Conservation (phyloP, 2,329 filamentous ascomycete genomes). For the Podosphaera aphanis region DNA sequence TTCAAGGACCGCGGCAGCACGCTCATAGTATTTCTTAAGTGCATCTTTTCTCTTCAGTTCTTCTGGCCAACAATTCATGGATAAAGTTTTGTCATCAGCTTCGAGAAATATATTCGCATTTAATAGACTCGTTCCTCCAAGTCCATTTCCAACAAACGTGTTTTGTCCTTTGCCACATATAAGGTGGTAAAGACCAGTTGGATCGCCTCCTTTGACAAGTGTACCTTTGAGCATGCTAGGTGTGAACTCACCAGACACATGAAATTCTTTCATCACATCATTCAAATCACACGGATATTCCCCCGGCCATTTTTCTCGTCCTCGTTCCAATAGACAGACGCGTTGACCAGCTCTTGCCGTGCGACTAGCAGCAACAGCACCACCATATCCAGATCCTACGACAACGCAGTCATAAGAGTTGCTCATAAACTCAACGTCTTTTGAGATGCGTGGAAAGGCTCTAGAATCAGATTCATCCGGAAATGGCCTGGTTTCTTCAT, state of each 20-base stretch:
- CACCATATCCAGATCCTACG: slow-evolving; percentile 46
- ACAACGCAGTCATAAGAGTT: slow-evolving; percentile 40
- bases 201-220: slow-evolving; percentile 24
- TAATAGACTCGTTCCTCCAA: slow-evolving; percentile 41
- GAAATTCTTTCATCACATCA: slow-evolving; percentile 27
- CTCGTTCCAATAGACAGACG: slow-evolving; percentile 41
- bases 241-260: slow-evolving; percentile 30
- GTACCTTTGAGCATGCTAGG: slow-evolving; percentile 21
- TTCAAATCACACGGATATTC: slow-evolving; percentile 30
- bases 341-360: slow-evolving; percentile 35
- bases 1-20: slow-evolving; percentile 31
- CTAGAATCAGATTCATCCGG: slow-evolving; percentile 12
- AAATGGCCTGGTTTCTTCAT: slow-evolving; percentile 4
- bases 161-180: slow-evolving; percentile 40
- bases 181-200: slow-evolving; percentile 39
- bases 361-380: slow-evolving; percentile 38
- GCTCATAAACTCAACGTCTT: slow-evolving; percentile 31
- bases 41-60: slow-evolving; percentile 25
- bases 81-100: slow-evolving; percentile 29
- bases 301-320: slow-evolving; percentile 41
- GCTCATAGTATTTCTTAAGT: slow-evolving; percentile 31
- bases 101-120: slow-evolving; percentile 45
- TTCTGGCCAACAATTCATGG: slow-evolving; percentile 31
- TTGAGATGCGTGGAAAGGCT: slow-evolving; percentile 29
- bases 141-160: slow-evolving; percentile 23